Percentiles rank a stretch among this genome's conserved stretches.
Evolutionary conservation across 441 rosid genomes (phyloP).

Genomic region (Populus tomentosa): DNA sequence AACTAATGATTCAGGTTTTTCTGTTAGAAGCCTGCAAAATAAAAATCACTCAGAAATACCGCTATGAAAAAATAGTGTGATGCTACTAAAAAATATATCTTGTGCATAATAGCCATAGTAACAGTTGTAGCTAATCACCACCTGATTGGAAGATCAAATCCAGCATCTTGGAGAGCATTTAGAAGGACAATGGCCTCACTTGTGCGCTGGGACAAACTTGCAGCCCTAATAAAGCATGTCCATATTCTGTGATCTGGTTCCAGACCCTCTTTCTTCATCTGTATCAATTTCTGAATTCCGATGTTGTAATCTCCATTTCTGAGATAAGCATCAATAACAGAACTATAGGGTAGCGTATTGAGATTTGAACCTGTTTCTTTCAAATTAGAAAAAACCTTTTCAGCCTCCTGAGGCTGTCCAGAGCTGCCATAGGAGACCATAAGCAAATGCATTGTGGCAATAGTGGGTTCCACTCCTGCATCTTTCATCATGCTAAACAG

Average conservation of each 20-base stretch:
- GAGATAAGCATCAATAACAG: slow-evolving; percentile 88
- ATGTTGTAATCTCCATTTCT: slow-evolving; percentile 58
- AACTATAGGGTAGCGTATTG: slow-evolving; percentile 72
- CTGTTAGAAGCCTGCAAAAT: slow-evolving; percentile 62
- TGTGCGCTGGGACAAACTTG: slow-evolving; percentile 56
- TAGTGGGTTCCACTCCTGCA: slow-evolving; percentile 73
- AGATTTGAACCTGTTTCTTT: slow-evolving; percentile 60
- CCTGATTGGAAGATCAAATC: slow-evolving; percentile 88
- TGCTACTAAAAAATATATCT: background rate
- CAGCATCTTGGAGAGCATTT: slow-evolving; percentile 63
- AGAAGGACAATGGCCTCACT: slow-evolving; percentile 62
- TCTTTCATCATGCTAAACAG: slow-evolving; percentile 69
- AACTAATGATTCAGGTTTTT: slow-evolving; percentile 52
- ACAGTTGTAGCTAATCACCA: slow-evolving; percentile 18
- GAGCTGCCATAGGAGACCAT: slow-evolving; percentile 90
- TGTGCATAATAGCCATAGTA: background rate
- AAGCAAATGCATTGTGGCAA: slow-evolving; percentile 94
- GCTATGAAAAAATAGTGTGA: background rate
- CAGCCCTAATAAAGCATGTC: slow-evolving; percentile 94
- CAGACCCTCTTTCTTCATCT: slow-evolving; percentile 73
- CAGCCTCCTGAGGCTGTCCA: slow-evolving; percentile 88
- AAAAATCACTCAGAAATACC: slow-evolving; percentile 11
- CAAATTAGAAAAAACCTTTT: slow-evolving; percentile 67
- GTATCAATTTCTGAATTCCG: slow-evolving; percentile 69
- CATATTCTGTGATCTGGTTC: slow-evolving; percentile 91